Percentiles rank a stretch among this genome's conserved stretches.
Evolutionary conservation across 495 filamentous ascomycete genomes (phyloP).

Genomic region (Penicillium fimorum): DNA sequence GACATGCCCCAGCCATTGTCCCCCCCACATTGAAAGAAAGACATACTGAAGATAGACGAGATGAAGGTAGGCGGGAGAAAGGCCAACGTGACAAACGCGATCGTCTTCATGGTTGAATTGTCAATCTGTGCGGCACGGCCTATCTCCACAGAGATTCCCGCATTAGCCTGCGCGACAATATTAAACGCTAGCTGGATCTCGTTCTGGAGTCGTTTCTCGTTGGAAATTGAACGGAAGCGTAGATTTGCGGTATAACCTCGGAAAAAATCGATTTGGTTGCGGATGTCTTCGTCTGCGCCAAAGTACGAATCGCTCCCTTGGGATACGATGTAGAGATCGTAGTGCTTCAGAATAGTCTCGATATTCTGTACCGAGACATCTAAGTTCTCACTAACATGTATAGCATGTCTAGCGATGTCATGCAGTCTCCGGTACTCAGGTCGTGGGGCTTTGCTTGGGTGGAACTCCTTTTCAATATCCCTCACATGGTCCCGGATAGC

Average conservation of each 20-base stretch:
- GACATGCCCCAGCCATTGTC: constrained; percentile 26
- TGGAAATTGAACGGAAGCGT: constrained; percentile 37
- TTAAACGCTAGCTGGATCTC: constrained; percentile 45
- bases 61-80: constrained; percentile 43
- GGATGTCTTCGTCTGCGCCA: neutral
- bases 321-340: constrained; percentile 7
- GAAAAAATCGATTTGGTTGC: constrained; percentile 6
- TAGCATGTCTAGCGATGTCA: constrained; percentile 48
- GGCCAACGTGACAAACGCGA: constrained; percentile 33
- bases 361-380: constrained; percentile 37
- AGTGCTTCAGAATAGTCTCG: constrained; percentile 34
- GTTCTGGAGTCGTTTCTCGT: constrained; percentile 40
- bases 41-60: constrained; percentile 39
- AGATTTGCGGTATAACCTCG: constrained; percentile 34
- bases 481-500: constrained; percentile 25
- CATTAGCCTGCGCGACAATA: constrained; percentile 39
- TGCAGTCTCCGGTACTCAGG: constrained; percentile 44
- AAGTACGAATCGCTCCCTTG: neutral
- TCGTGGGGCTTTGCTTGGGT: neutral
- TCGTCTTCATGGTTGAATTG: constrained; percentile 36
- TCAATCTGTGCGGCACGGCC: constrained; percentile 35
- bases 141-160: constrained; percentile 35
- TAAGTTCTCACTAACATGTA: constrained; percentile 48
- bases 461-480: constrained; percentile 19
- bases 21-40: constrained; percentile 32